Conservation (phyloP, 306 rosid species). For the Vigna trinervia region DNA sequence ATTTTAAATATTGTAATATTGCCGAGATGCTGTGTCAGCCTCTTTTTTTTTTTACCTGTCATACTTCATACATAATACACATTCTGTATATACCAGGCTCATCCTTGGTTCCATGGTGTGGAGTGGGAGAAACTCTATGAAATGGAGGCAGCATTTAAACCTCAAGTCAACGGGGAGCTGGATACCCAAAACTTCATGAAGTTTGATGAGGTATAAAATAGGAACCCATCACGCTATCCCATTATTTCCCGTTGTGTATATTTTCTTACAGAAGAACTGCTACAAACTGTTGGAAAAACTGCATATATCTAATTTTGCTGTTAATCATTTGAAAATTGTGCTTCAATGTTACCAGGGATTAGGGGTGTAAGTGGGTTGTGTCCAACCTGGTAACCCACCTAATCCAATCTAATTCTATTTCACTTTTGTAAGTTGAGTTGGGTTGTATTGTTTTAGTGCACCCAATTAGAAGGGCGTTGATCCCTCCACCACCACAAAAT, state of each 20-base stretch:
- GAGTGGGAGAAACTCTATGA: constrained; percentile 95
- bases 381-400: no score
- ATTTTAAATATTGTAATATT: constrained; percentile 42
- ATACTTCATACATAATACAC: constrained; percentile 39
- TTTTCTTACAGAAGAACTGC: constrained; percentile 26
- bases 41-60: constrained; percentile 6
- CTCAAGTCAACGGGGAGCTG: constrained; percentile 94
- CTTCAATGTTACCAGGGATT: neutral
- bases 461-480: no score
- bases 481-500: no score
- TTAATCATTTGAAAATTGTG: constrained; percentile 31
- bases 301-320: constrained; percentile 9
- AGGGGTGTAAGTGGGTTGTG: no score
- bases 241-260: neutral
- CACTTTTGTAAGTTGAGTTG: no score
- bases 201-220: constrained; percentile 84
- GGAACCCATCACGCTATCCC: constrained; percentile 29
- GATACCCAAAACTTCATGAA: constrained; percentile 99
- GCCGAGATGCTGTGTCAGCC: constrained; percentile 19
- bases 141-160: constrained; percentile 96
- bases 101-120: constrained; percentile 90
- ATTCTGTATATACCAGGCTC: constrained; percentile 71
- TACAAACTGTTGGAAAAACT: constrained; percentile 25
- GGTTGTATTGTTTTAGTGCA: no score
- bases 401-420: no score